phyloP scores from a whole-genome alignment of 805 yeast species.

The Monosporozyma unispora region DNA sequence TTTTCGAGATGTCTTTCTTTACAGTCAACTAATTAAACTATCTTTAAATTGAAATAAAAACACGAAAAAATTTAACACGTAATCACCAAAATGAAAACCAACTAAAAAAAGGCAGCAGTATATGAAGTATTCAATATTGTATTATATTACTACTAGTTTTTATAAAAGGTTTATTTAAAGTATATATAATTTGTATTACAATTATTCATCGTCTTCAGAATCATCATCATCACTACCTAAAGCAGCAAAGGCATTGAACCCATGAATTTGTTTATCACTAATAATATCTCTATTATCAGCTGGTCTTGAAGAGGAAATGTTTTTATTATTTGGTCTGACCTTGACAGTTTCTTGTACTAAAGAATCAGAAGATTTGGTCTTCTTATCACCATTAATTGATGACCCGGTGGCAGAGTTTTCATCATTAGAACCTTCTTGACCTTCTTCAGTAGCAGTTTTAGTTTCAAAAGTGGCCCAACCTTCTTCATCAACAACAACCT shows the following conservation, averaged over 20 bases:
- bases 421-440: conserved; percentile 21
- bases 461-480: conserved; percentile 72
- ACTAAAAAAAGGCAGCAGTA: not conserved
- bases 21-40: too few relatives aligned
- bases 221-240: conserved; percentile 52
- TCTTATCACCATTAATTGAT: conserved; percentile 8
- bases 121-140: not conserved
- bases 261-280: conserved; percentile 55
- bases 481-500: conserved; percentile 55
- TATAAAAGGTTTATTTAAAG: not conserved
- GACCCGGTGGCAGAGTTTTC: not conserved
- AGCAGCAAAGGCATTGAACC: conserved; percentile 78
- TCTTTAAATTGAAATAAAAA: not conserved
- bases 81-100: not conserved
- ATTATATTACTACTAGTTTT: not conserved
- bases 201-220: conserved; percentile 17
- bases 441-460: conserved; percentile 25
- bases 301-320: conserved; percentile 64
- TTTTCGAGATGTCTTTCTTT: too few relatives aligned
- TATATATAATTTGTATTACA: not conserved
- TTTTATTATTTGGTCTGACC: conserved; percentile 64
- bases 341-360: conserved; percentile 39
- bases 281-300: conserved; percentile 63
- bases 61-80: not conserved
- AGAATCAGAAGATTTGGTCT: conserved; percentile 7